Evolutionary conservation across 2,329 filamentous ascomycete species (phyloP).

Genomic region (Neofusicoccum umdonicola): DNA sequence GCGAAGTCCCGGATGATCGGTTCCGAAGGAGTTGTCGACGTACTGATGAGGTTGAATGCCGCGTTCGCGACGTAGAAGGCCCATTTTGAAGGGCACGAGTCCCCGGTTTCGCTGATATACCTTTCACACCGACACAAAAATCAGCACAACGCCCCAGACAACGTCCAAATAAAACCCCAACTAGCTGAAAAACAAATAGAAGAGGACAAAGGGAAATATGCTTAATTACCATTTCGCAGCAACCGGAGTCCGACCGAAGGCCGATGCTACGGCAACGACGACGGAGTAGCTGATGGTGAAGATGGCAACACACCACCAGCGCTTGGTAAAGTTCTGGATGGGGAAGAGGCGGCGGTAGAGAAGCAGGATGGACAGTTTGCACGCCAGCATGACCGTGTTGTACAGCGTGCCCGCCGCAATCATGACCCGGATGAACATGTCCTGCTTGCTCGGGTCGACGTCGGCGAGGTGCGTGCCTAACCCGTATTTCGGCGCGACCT

Average conservation of each 20-base stretch:
- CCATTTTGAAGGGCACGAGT: not conserved
- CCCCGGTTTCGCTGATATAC: not conserved
- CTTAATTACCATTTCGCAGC: not conserved
- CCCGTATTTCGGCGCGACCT: not conserved
- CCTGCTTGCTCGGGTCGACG: not conserved
- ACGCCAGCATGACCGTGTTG: constrained; percentile 15
- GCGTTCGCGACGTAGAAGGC: constrained; percentile 1
- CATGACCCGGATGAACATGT: not conserved
- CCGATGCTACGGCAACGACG: not conserved
- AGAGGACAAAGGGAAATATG: not conserved
- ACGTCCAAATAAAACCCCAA: not conserved
- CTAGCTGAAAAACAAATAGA: not conserved
- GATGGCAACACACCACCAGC: not conserved
- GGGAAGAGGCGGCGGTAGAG: constrained; percentile 19
- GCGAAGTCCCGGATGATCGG: too few species aligned
- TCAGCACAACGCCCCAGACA: not conserved
- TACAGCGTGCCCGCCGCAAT: constrained; percentile 11
- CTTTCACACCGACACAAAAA: not conserved
- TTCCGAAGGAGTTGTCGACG: not conserved
- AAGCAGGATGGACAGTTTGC: constrained; percentile 19
- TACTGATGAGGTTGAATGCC: constrained; percentile 2
- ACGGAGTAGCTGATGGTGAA: constrained; percentile 10
- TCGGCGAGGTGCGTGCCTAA: constrained; percentile 1
- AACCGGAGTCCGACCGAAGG: not conserved
- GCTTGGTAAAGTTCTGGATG: not conserved